Conservation (phyloP, 768 basidiomycete species). For the Xerocomellus amylosporus region DNA sequence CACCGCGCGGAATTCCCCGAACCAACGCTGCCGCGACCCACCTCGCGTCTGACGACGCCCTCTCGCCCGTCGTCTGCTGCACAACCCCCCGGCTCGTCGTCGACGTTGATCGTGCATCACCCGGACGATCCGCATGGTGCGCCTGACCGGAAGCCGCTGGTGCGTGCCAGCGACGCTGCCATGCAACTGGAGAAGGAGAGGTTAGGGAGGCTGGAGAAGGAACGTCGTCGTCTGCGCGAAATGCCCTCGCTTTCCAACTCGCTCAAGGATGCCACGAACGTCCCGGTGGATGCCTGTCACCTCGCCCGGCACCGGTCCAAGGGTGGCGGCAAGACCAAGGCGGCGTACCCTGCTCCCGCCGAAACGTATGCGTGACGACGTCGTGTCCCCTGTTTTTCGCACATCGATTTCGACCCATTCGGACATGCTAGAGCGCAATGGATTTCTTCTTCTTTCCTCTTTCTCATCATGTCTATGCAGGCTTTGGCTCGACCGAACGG, state of each 20-base stretch:
- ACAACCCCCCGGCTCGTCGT: slow-evolving; percentile 19
- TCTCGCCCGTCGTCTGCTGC: slow-evolving; percentile 24
- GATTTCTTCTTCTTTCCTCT: background rate
- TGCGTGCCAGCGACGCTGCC: slow-evolving; percentile 53
- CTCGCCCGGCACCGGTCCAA: slow-evolving; percentile 19
- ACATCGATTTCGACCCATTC: background rate
- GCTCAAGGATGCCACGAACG: slow-evolving; percentile 32
- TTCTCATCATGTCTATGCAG: slow-evolving; percentile 10
- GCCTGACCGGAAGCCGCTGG: slow-evolving; percentile 31
- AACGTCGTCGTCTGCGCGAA: slow-evolving; percentile 30
- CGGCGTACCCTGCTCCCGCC: slow-evolving; percentile 6
- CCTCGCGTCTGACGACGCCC: slow-evolving; percentile 20
- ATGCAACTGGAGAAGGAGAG: slow-evolving; percentile 50
- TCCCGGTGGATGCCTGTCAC: slow-evolving; percentile 14
- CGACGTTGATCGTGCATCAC: slow-evolving; percentile 13
- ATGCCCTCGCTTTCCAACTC: slow-evolving; percentile 14
- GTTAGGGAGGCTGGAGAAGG: slow-evolving; percentile 34
- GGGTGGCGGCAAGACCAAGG: slow-evolving; percentile 17
- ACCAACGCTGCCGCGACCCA: slow-evolving; percentile 22
- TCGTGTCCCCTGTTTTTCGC: background rate
- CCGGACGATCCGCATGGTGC: slow-evolving; percentile 9
- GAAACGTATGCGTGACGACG: slow-evolving; percentile 16
- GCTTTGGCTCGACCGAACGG: slow-evolving; percentile 4
- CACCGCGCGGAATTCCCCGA: slow-evolving; percentile 29
- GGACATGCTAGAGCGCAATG: slow-evolving; percentile 21